A percentile compares a stretch with the other conserved stretches of the same genome.
Conservation (phyloP, 2,329 filamentous ascomycete genomes). For the Phialemoniopsis sp. region DNA sequence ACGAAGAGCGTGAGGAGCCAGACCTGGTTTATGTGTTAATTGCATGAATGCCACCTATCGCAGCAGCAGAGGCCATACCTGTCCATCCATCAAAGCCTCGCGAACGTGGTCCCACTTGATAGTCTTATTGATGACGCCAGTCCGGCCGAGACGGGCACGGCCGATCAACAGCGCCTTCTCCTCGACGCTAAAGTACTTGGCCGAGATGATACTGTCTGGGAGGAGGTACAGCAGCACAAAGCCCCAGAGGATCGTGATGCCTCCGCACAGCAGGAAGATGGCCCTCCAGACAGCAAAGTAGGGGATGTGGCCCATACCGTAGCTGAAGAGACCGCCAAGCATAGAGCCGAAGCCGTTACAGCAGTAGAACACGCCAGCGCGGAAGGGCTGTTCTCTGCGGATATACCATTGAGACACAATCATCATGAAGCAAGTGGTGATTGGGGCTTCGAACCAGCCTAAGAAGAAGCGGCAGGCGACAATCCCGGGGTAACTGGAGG, state of each 20-base stretch:
- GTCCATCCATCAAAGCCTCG: conserved; percentile 38
- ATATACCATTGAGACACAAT: conserved; percentile 35
- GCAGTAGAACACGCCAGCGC: conserved; percentile 37
- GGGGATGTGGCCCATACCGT: conserved; percentile 33
- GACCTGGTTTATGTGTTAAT: too few species aligned
- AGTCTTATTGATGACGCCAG: conserved; percentile 39
- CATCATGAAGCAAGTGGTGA: conserved; percentile 46
- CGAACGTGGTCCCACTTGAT: conserved; percentile 43
- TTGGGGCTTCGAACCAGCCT: conserved; percentile 31
- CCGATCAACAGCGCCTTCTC: conserved; percentile 38
- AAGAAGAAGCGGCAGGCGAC: conserved; percentile 31
- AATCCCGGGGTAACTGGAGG: conserved; percentile 21
- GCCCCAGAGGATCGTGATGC: conserved; percentile 36
- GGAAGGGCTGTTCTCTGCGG: conserved; percentile 40
- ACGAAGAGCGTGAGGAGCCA: conserved; percentile 24
- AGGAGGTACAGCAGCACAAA: conserved; percentile 30
- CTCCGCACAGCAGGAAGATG: conserved; percentile 39
- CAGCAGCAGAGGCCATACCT: too few species aligned
- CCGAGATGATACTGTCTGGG: conserved; percentile 34
- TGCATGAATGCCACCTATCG: too few species aligned
- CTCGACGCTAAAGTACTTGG: conserved; percentile 33
- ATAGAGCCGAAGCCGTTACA: conserved; percentile 33
- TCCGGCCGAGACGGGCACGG: conserved; percentile 27
- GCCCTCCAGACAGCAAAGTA: conserved; percentile 36
- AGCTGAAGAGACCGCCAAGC: conserved; percentile 26